These are phyloP conservation scores for Rhazya stricta DNA, from an alignment of 257 asterid species.

Conservation along the genomic window DNA sequence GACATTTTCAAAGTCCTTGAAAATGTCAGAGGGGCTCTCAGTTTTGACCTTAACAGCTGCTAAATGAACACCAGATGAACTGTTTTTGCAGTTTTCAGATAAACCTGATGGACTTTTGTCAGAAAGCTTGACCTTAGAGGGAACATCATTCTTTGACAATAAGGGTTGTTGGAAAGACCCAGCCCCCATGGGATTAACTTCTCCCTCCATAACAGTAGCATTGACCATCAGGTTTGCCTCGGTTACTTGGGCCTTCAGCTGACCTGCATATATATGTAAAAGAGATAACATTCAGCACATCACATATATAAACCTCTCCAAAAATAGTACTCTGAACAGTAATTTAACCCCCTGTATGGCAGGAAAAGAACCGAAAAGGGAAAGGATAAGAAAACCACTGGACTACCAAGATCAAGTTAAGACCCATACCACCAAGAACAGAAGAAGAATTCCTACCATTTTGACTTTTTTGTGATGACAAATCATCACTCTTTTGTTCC, in stretches of 20 bases:
- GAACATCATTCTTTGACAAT: constrained; percentile 12
- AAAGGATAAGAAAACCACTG: neutral
- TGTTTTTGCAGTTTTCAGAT: constrained; percentile 12
- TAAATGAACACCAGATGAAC: constrained; percentile 16
- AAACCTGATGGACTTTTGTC: constrained; percentile 23
- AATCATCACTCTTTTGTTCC: constrained; percentile 20
- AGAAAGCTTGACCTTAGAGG: constrained; percentile 30
- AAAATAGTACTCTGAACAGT: neutral
- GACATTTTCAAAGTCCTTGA: constrained; percentile 60
- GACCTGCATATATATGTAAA: constrained; percentile 23
- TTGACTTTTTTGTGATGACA: constrained; percentile 21
- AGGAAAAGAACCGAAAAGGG: neutral
- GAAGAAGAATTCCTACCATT: constrained; percentile 31
- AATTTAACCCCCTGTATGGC: neutral
- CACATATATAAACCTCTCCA: neutral
- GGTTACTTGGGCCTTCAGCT: constrained; percentile 7
- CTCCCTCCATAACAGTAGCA: constrained; percentile 20
- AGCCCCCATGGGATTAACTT: constrained; percentile 20
- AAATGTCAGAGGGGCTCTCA: constrained; percentile 25
- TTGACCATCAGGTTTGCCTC: constrained; percentile 9
- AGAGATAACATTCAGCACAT: neutral
- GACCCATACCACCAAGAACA: neutral
- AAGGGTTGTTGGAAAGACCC: constrained; percentile 15
- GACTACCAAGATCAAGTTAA: neutral
- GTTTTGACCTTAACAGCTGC: constrained; percentile 29